Conservation (phyloP, 768 basidiomycete species). For the Tylopilus sp. region DNA sequence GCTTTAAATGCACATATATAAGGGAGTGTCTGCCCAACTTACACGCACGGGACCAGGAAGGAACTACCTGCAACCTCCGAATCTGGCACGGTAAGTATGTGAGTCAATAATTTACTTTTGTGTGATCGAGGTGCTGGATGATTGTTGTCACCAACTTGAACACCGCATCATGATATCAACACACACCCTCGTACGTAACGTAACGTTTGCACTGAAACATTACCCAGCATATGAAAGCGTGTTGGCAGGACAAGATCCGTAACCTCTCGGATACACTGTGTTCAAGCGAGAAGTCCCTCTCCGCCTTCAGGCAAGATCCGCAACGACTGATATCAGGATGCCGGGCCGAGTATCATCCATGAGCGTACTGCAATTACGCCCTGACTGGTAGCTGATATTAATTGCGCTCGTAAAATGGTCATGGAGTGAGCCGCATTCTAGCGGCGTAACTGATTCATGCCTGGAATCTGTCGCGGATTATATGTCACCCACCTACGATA, state of each 20-base stretch:
- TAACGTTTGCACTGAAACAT: not conserved
- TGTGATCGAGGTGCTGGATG: not conserved
- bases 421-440: not conserved
- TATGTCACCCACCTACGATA: too few relatives aligned
- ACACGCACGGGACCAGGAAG: not conserved
- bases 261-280: not conserved
- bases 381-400: not conserved
- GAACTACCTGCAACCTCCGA: too few relatives aligned
- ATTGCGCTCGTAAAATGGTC: not conserved
- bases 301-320: not conserved
- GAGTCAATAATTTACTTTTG: not conserved
- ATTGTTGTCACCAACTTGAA: not conserved
- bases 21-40: not conserved
- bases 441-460: slow-evolving; percentile 11
- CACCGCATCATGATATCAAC: too few relatives aligned
- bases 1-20: not conserved
- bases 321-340: not conserved
- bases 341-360: not conserved
- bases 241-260: not conserved
- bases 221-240: not conserved
- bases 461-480: not conserved
- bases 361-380: not conserved
- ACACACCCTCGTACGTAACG: not conserved
- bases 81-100: not conserved
- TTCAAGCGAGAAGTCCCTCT: not conserved